Evolutionary conservation across 495 filamentous ascomycete genomes (phyloP).

Genomic region (Penicillium verhagenii): DNA sequence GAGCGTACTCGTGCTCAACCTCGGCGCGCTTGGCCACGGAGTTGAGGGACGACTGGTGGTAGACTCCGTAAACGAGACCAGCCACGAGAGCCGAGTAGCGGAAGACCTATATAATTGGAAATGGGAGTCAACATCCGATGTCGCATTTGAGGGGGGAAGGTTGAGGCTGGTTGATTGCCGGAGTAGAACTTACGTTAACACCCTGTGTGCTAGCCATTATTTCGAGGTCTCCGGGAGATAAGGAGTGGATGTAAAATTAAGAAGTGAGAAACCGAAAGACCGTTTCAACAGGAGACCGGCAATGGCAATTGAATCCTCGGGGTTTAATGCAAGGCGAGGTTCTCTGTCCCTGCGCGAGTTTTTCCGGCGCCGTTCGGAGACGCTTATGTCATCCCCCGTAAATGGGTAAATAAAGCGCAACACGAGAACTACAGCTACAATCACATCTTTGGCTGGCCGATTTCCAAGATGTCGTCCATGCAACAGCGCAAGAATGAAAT

Average conservation of each 20-base stretch:
- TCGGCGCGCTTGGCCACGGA: slow-evolving; percentile 62
- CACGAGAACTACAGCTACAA: slow-evolving; percentile 13
- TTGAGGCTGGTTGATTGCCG: slow-evolving; percentile 12
- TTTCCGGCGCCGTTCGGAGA: slow-evolving; percentile 48
- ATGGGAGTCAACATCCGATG: slow-evolving; percentile 22
- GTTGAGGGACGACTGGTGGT: slow-evolving; percentile 77
- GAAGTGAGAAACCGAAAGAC: slow-evolving; percentile 32
- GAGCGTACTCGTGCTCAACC: slow-evolving; percentile 75
- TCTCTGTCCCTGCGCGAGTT: slow-evolving; percentile 50
- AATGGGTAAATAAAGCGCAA: slow-evolving; percentile 35
- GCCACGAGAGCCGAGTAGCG: slow-evolving; percentile 86
- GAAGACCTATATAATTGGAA: slow-evolving; percentile 66
- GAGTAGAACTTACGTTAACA: slow-evolving; percentile 48
- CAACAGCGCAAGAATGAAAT: slow-evolving; percentile 93
- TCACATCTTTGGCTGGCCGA: slow-evolving; percentile 8
- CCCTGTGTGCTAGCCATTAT: slow-evolving; percentile 48
- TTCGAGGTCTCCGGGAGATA: slow-evolving; percentile 28
- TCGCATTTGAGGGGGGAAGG: slow-evolving; percentile 16
- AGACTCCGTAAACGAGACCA: slow-evolving; percentile 89
- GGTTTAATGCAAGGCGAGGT: slow-evolving; percentile 35
- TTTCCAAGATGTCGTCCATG: slow-evolving; percentile 50
- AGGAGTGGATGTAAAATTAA: slow-evolving; percentile 18
- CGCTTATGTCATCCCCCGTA: slow-evolving; percentile 49
- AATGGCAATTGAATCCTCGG: slow-evolving; percentile 40
- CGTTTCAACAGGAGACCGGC: slow-evolving; percentile 37